Percentiles rank a stretch among this genome's conserved stretches.
These are phyloP conservation scores for Plasmodium knowlesi DNA, from an alignment of 169 alveolate genomes.

Conservation along the genomic window DNA sequence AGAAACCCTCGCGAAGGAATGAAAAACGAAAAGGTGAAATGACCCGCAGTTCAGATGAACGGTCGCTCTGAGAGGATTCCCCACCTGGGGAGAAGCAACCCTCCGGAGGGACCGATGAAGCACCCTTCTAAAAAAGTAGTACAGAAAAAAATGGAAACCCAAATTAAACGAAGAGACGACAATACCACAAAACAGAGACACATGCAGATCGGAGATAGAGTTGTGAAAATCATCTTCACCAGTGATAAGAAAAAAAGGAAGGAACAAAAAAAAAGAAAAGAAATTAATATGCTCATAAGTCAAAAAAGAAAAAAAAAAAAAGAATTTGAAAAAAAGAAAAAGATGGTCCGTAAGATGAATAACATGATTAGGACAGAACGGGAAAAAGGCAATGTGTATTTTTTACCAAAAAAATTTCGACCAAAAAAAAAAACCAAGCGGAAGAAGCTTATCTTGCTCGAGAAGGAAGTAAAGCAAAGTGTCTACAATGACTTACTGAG, in stretches of 20 bases:
- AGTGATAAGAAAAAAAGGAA: conserved; percentile 52
- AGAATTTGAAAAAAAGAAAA: conserved; percentile 45
- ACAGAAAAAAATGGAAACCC: background rate
- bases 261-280: conserved; percentile 12
- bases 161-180: background rate
- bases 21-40: background rate
- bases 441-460: conserved; percentile 33
- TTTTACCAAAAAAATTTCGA: conserved; percentile 40
- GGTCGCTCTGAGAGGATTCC: background rate
- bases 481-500: conserved; percentile 9
- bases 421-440: conserved; percentile 47
- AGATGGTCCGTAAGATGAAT: conserved; percentile 22
- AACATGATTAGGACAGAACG: conserved; percentile 19
- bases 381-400: conserved; percentile 53
- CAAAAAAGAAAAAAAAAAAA: conserved; percentile 59
- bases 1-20: background rate
- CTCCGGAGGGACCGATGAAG: background rate
- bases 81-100: background rate
- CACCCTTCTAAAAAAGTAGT: background rate
- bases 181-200: background rate
- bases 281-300: conserved; percentile 6
- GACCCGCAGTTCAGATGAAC: background rate
- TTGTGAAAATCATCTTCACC: conserved; percentile 39
- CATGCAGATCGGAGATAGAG: conserved; percentile 41
- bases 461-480: conserved; percentile 34